Percentiles rank a stretch among this genome's conserved stretches.
These are phyloP conservation scores for Pigoraptor vietnamica DNA, from an alignment of 78 protist genomes.

Conservation along the genomic window DNA sequence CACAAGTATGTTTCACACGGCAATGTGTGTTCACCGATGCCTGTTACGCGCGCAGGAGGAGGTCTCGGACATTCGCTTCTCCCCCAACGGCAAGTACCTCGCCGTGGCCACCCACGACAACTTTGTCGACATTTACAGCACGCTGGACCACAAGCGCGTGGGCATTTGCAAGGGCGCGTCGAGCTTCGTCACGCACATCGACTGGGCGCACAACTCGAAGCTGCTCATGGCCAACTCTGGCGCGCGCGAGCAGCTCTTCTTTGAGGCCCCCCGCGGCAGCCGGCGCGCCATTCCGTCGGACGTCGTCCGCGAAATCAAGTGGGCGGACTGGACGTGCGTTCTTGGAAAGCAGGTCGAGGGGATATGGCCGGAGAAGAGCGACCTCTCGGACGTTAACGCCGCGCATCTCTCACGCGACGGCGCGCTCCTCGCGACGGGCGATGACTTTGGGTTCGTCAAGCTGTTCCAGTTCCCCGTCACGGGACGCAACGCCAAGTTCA, in stretches of 20 bases:
- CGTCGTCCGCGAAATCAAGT: not conserved
- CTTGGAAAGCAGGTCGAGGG: conserved; percentile 21
- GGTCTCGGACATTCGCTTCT: conserved; percentile 25
- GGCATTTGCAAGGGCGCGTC: conserved; percentile 5
- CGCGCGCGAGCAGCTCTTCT: conserved; percentile 6
- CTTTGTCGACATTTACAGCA: conserved; percentile 30
- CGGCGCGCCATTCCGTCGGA: not conserved
- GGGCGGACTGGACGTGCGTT: conserved; percentile 26
- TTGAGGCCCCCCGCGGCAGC: not conserved
- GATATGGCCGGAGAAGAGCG: conserved; percentile 25
- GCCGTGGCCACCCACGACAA: conserved; percentile 46
- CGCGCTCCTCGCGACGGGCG: conserved; percentile 39
- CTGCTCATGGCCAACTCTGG: not conserved
- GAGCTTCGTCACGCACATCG: conserved; percentile 2
- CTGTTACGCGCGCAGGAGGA: too few relatives aligned
- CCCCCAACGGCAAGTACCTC: conserved; percentile 22
- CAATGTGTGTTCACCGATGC: too few relatives aligned
- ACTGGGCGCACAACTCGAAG: conserved; percentile 19
- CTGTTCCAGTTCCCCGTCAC: conserved; percentile 45
- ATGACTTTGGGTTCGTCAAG: conserved; percentile 35
- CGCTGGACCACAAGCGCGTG: not conserved
- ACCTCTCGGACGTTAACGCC: conserved; percentile 29
- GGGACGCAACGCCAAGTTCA: not conserved
- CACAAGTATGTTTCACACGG: not conserved
- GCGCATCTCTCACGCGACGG: not conserved